These are phyloP conservation scores for Paxillus involutus DNA, from an alignment of 768 basidiomycete genomes.

Conservation along the genomic window DNA sequence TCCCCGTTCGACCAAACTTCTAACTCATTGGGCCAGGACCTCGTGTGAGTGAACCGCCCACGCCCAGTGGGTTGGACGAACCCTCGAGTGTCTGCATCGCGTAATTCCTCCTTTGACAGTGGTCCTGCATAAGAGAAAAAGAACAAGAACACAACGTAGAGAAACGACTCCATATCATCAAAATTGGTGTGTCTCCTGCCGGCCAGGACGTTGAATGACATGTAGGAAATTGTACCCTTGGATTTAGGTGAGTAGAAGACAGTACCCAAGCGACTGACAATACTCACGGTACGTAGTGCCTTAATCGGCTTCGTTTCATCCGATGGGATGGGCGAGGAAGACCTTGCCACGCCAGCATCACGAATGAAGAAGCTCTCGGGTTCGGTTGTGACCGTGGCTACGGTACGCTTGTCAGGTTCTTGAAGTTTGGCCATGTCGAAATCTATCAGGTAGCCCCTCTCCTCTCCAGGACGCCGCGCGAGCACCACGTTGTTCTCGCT, in stretches of 20 bases:
- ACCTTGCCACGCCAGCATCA: no score
- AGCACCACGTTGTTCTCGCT: slow-evolving; percentile 37
- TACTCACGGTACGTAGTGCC: slow-evolving; percentile 2
- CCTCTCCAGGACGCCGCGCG: slow-evolving; percentile 1
- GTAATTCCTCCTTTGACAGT: neutral
- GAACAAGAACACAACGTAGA: slow-evolving; percentile 15
- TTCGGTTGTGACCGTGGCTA: neutral
- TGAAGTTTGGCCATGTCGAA: slow-evolving; percentile 20
- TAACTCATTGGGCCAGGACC: slow-evolving; percentile 4
- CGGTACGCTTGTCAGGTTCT: neutral
- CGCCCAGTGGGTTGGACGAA: slow-evolving; percentile 1
- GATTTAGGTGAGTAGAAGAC: neutral
- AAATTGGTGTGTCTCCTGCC: slow-evolving; percentile 2
- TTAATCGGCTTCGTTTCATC: neutral
- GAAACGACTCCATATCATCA: slow-evolving; percentile 16
- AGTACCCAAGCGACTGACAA: neutral
- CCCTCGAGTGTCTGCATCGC: neutral
- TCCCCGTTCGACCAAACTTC: no score
- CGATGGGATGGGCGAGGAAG: neutral
- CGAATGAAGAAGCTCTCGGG: no score
- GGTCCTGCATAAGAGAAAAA: slow-evolving; percentile 11
- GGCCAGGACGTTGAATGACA: slow-evolving; percentile 7
- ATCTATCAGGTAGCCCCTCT: slow-evolving; percentile 30
- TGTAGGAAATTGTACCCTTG: slow-evolving; percentile 10
- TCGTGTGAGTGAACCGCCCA: neutral